Base-by-base conservation (phyloP, 2,329 filamentous ascomycete genomes). In the Chaetomiaceae sp. region DNA sequence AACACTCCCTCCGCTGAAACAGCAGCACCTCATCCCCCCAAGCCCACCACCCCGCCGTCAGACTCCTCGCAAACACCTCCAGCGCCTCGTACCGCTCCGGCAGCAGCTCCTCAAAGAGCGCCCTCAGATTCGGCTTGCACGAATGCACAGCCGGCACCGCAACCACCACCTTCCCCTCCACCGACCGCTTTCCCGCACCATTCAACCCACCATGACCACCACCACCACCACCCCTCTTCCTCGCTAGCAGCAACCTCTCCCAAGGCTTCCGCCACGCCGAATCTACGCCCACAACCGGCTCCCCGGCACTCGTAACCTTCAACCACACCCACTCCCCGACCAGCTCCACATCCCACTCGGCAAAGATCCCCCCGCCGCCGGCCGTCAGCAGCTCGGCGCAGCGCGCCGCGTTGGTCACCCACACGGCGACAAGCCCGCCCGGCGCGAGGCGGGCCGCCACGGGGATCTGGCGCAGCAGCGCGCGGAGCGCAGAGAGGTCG, bases 321-420 rank as follows among this genome's bases (percentile, higher is more conserved):
- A 90, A 63, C 86, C 86, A 93, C 2, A 81, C 73, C 86, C 86
- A 91, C 60, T 90, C 84, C 39, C 82, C 78, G 0, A 78, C 69
- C 10, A 79, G 60, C 42, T 81, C 73, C 0, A 91, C 65, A 19
- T 79, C 82, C 84, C 84, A 88, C 27, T 69, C 64, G 6, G 75
- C 72, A 53, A 90, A 84, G 2, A 90, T 53, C 1, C 82, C 82
- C 2, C 55, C 55, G 2, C 67, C 62, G 0, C 32, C 17, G 9
- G 7, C 69, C 0, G 66, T 70, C 43, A 81, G 61, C 11, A 88
- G 65, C 5, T 79, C 72, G 18, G 76, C 64, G 3, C 80, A 69
- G 18, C 78, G 70, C 2, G 74, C 65, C 52, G 82, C 86, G 64
- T 91, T 91, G 40, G 87, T 91, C 46, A 89, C 73, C 86, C 86